Percentiles rank a stretch among this genome's conserved stretches.
phyloP scores from a whole-genome alignment of 2,329 filamentous ascomycete genomes.

The Diaporthe humulicola region DNA sequence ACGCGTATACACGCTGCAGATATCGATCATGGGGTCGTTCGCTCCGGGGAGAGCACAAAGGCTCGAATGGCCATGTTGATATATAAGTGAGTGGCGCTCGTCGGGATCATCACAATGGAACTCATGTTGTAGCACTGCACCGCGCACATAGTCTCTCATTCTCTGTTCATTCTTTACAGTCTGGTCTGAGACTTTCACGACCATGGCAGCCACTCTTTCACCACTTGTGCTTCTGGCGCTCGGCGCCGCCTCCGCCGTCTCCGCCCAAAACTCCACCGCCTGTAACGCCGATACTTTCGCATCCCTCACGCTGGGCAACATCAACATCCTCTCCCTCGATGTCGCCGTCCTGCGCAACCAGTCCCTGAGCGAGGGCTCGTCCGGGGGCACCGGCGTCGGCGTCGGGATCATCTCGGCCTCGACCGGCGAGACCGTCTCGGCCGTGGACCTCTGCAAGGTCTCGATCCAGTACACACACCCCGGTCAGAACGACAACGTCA shows the following conservation, averaged over 20 bases:
- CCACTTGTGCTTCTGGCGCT: not conserved
- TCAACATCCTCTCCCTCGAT: conserved; percentile 26
- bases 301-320: conserved; percentile 19
- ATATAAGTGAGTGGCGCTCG: conserved; percentile 2
- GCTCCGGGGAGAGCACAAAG: not conserved
- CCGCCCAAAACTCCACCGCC: conserved; percentile 1
- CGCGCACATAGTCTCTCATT: not conserved
- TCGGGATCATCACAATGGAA: not conserved
- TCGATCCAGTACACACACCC: conserved; percentile 36
- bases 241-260: not conserved
- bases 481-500: conserved; percentile 26
- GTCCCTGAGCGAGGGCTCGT: not conserved
- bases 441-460: conserved; percentile 28
- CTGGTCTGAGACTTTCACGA: conserved; percentile 7
- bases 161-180: not conserved
- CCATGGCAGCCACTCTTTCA: conserved; percentile 28
- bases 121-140: not conserved
- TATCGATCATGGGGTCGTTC: not conserved
- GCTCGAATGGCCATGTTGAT: not conserved
- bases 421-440: conserved; percentile 6
- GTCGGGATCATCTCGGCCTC: conserved; percentile 3
- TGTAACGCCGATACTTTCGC: conserved; percentile 25
- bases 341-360: conserved; percentile 5
- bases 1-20: conserved; percentile 3
- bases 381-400: not conserved